Percentiles rank a stretch among this genome's conserved stretches.
Conservation (phyloP, 1,139 yeast genomes). For the Sugiyamaella pinicola region DNA sequence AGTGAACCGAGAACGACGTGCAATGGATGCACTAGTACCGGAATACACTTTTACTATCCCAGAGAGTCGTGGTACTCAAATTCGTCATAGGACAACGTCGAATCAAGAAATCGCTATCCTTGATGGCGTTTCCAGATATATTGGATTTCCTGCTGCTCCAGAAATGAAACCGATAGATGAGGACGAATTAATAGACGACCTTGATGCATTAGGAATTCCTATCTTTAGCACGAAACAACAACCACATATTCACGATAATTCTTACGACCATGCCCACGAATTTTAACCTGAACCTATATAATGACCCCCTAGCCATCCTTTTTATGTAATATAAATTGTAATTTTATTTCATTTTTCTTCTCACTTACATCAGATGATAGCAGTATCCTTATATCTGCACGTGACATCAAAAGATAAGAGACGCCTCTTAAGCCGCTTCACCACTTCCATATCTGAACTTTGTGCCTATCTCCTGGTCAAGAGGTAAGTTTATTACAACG, state of each 20-base stretch:
- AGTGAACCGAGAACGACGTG: conserved; percentile 84
- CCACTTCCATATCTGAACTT: neutral
- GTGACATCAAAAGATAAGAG: neutral
- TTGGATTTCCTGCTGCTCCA: conserved; percentile 68
- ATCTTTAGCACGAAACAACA: neutral
- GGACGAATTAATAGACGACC: conserved; percentile 38
- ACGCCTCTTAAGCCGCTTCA: conserved; percentile 7
- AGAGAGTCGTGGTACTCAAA: conserved; percentile 45
- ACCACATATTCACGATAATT: neutral
- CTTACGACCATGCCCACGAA: neutral
- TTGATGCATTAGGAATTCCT: conserved; percentile 35
- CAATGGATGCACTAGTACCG: conserved; percentile 72
- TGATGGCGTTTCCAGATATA: conserved; percentile 57
- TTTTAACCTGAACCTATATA: neutral
- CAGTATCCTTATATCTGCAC: no score
- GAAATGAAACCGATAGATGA: conserved; percentile 50
- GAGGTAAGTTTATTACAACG: no score
- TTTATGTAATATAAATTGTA: conserved; percentile 1
- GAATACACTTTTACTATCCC: conserved; percentile 46
- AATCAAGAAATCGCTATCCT: conserved; percentile 60
- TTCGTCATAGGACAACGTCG: conserved; percentile 55
- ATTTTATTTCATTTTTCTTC: neutral
- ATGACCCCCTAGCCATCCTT: neutral
- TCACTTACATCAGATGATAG: no score
- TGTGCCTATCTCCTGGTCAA: no score